Conservation (phyloP, 768 basidiomycete species). For the Clavaria fumosa region DNA sequence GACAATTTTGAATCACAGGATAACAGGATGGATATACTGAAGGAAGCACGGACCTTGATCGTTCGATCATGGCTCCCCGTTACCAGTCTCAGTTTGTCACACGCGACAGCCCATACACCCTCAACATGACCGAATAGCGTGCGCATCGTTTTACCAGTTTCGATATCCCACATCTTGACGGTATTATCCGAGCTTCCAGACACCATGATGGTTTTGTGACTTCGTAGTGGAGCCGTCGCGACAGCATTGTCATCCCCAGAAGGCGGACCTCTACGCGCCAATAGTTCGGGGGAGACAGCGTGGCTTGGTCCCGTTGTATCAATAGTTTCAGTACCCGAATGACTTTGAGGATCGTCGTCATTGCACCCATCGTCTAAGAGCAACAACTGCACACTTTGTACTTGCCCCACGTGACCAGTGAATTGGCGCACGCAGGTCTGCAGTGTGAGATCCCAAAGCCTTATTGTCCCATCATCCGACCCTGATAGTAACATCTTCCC, state of each 20-base stretch:
- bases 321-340: neutral
- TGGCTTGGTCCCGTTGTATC: neutral
- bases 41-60: constrained; percentile 59
- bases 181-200: constrained; percentile 92
- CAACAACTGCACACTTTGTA: constrained; percentile 79
- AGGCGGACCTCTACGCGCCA: neutral
- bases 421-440: constrained; percentile 75
- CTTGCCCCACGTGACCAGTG: constrained; percentile 84
- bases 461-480: constrained; percentile 87
- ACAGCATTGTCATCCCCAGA: too few species aligned
- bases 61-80: constrained; percentile 92
- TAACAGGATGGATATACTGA: constrained; percentile 3
- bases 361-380: constrained; percentile 34
- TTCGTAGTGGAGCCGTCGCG: constrained; percentile 25
- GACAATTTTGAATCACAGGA: constrained; percentile 7
- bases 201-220: constrained; percentile 68
- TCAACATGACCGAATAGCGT: constrained; percentile 98
- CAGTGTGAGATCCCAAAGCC: constrained; percentile 80
- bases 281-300: neutral
- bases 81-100: constrained; percentile 81
- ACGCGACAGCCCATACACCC: constrained; percentile 92
- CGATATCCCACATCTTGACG: constrained; percentile 91
- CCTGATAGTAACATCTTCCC: constrained; percentile 97
- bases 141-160: constrained; percentile 55
- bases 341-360: neutral